These are phyloP conservation scores for Vaucheria bursata DNA, from an alignment of 352 stramenopile genomes.

Conservation along the genomic window DNA sequence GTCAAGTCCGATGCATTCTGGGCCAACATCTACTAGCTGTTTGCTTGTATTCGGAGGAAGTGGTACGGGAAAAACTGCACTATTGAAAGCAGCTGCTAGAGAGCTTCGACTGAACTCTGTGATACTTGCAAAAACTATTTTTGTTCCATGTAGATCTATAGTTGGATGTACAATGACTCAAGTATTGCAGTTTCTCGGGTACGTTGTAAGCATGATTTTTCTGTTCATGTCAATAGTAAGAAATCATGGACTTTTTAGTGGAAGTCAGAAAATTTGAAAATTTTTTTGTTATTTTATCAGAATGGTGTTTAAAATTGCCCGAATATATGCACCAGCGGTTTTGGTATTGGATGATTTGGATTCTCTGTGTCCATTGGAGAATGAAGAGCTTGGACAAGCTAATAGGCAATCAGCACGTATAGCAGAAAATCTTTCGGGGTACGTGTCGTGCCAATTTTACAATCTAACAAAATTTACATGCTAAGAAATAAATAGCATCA, in stretches of 20 bases:
- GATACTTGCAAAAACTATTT: conserved; percentile 52
- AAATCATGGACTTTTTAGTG: too few relatives aligned
- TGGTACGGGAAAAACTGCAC: conserved; percentile 66
- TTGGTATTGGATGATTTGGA: conserved; percentile 72
- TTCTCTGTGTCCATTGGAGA: conserved; percentile 64
- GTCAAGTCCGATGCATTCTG: conserved; percentile 14
- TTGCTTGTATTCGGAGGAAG: conserved; percentile 61
- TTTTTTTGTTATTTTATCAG: not conserved
- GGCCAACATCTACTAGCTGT: conserved; percentile 2
- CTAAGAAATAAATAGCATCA: too few relatives aligned
- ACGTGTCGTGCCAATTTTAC: too few relatives aligned
- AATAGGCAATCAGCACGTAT: conserved; percentile 76
- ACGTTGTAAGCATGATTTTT: too few relatives aligned
- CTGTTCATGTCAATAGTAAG: too few relatives aligned
- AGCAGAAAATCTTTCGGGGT: conserved; percentile 60
- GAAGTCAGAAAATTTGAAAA: too few relatives aligned
- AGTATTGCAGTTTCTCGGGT: conserved; percentile 58
- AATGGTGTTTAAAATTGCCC: conserved; percentile 21
- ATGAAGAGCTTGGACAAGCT: conserved; percentile 58
- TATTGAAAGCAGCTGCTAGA: conserved; percentile 54
- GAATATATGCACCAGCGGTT: conserved; percentile 55
- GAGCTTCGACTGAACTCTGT: conserved; percentile 10
- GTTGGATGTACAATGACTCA: conserved; percentile 72
- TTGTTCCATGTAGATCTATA: conserved; percentile 61
- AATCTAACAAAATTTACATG: too few relatives aligned